Base-by-base conservation (phyloP, 345 rosid species). In the Linum trigynum region DNA sequence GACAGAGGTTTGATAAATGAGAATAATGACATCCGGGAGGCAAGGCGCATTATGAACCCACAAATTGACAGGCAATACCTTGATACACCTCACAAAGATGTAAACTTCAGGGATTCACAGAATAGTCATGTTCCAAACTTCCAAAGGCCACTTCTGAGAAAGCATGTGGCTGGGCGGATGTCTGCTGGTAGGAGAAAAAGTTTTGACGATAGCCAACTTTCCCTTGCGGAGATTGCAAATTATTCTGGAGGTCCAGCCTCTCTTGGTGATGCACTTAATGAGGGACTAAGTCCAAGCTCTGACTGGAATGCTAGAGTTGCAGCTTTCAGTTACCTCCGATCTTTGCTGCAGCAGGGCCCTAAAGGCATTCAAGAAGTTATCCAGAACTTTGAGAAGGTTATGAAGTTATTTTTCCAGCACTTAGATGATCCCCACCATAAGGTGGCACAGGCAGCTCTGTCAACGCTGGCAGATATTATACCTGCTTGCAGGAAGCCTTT, bases 361-460 rank as follows among this genome's bases (percentile, higher is more conserved):
- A 90, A 83, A 81, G 97, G 99, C 66, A 74, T 87, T 76, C 97
- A 94, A 74, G 99, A 90, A 78, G 96, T 90, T 65, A 74, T 85
- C 63, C 99, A 90, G 79, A 88, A 74, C 76, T 90, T 94, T 41
- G 99, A 94, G 85, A 94, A 90, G 79, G 96, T 94, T 69, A 94
- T 94, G 99, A 94, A 94, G 80, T 82, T 94, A 57, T 94, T 90
- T 78, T 90, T 94, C 77, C 95, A 87, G 81, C 97, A 94, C 73
- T 79, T 94, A 77, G 96, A 94, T 80, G 99, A 94, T 80, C 99
- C 99, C 55, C 99, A 94, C 79, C 99, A 90, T 82, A 94, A 94
- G 79, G 99, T 90, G 63, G 99, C 99, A 35, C 99, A 94, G 79
- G 99, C 99, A 75, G 97, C 99, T 75, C 84, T 94, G 60, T 86